Percentiles rank a stretch among this genome's conserved stretches.
These are phyloP conservation scores for Cystofilobasidium macerans DNA, from an alignment of 768 basidiomycete species.

Conservation along the genomic window DNA sequence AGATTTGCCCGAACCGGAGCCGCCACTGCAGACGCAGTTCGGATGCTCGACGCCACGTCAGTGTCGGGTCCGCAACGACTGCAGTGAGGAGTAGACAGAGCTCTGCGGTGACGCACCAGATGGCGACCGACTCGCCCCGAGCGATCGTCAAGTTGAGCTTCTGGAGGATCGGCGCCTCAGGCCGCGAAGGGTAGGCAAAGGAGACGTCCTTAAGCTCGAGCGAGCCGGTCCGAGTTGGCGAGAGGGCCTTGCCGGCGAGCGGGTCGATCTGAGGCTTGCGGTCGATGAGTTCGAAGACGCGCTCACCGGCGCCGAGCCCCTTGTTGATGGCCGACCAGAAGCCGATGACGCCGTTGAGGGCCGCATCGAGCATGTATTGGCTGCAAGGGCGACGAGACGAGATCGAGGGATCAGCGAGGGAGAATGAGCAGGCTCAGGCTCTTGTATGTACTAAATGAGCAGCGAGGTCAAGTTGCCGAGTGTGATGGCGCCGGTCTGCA, in stretches of 20 bases:
- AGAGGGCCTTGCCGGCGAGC: constrained; percentile 3
- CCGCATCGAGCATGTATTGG: constrained; percentile 21
- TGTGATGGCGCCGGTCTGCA: constrained; percentile 19
- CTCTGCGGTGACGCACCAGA: constrained; percentile 8
- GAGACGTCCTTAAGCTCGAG: constrained; percentile 10
- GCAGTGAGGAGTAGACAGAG: too few relatives aligned
- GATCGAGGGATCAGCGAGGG: not conserved
- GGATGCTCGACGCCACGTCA: too few relatives aligned
- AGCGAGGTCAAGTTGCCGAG: constrained; percentile 22
- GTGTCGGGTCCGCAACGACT: not conserved
- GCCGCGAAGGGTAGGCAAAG: constrained; percentile 24
- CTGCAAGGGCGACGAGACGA: not conserved
- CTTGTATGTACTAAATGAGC: constrained; percentile 14
- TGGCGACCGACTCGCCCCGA: constrained; percentile 23
- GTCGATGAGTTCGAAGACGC: constrained; percentile 26
- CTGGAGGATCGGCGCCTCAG: constrained; percentile 16
- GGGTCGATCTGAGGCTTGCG: constrained; percentile 23
- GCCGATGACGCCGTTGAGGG: constrained; percentile 13
- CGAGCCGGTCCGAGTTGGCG: constrained; percentile 5
- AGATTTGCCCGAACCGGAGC: constrained; percentile 15
- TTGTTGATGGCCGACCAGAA: constrained; percentile 25
- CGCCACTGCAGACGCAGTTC: not conserved
- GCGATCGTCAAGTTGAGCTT: constrained; percentile 13
- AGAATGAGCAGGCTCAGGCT: not conserved
- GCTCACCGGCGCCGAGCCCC: constrained; percentile 26